Evolutionary conservation across 2,329 filamentous ascomycete genomes (phyloP).

Genomic region (Penicillium sp.): DNA sequence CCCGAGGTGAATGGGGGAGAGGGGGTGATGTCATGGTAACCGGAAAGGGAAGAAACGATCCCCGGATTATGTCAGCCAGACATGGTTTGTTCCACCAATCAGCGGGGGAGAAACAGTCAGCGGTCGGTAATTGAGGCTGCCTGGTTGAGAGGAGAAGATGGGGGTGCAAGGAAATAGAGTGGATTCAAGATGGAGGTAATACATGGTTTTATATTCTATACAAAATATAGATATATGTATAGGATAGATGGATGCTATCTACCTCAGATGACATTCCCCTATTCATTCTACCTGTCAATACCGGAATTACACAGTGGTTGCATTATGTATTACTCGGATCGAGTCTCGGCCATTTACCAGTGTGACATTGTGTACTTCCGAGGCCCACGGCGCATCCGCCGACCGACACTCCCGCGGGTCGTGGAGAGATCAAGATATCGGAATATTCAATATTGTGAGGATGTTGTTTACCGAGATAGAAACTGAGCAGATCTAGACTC

Average conservation of each 20-base stretch:
- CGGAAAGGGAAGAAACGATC: slow-evolving; percentile 15
- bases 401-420: slow-evolving; percentile 2
- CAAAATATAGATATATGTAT: not conserved
- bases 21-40: slow-evolving; percentile 21
- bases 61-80: slow-evolving; percentile 24
- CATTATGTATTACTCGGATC: not conserved
- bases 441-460: not conserved
- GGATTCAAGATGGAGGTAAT: not conserved
- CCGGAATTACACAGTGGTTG: too few relatives aligned
- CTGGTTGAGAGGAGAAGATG: not conserved
- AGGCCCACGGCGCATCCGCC: not conserved
- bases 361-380: slow-evolving; percentile 1
- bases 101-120: slow-evolving; percentile 8
- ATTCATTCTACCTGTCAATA: not conserved
- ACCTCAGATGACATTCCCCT: not conserved
- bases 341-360: not conserved
- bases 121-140: slow-evolving; percentile 24
- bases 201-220: not conserved
- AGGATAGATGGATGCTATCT: not conserved
- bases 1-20: not conserved
- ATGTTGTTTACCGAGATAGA: not conserved
- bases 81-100: slow-evolving; percentile 22
- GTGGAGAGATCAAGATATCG: not conserved
- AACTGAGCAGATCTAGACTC: not conserved
- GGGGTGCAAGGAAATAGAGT: not conserved